A percentile compares a stretch with the other conserved stretches of the same genome.
These are phyloP conservation scores for Phytophthora agathidicida DNA, from an alignment of 352 stramenopile genomes.

Conservation along the genomic window DNA sequence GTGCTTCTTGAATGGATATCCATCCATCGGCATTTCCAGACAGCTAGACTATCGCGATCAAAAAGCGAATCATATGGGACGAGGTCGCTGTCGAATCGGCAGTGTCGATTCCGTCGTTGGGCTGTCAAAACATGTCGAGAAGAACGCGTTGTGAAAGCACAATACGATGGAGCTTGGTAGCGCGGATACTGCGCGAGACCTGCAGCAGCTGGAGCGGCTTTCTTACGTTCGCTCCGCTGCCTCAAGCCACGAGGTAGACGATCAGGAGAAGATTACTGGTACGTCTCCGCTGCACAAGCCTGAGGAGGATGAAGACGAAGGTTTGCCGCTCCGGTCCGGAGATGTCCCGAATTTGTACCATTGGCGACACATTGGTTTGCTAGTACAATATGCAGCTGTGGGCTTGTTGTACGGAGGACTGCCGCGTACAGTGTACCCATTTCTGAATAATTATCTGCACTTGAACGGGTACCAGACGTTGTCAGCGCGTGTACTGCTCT, in stretches of 20 bases:
- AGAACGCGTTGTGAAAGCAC: too few species aligned
- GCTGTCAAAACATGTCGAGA: too few species aligned
- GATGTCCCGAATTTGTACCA: conserved; percentile 60
- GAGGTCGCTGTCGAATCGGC: conserved; percentile 8
- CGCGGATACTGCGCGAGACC: conserved; percentile 12
- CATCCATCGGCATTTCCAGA: too few species aligned
- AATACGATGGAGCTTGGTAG: conserved; percentile 23
- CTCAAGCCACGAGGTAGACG: conserved; percentile 6
- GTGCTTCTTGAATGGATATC: too few species aligned
- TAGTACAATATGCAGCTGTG: conserved; percentile 74
- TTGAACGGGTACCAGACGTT: conserved; percentile 72
- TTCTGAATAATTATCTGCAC: conserved; percentile 78
- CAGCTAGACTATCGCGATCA: too few species aligned
- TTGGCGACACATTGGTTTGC: conserved; percentile 56
- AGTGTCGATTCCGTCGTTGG: too few species aligned
- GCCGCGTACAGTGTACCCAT: conserved; percentile 67
- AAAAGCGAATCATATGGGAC: conserved; percentile 20
- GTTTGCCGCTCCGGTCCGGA: conserved; percentile 41
- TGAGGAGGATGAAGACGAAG: conserved; percentile 14
- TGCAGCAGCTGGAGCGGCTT: conserved; percentile 28
- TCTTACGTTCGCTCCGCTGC: conserved; percentile 23
- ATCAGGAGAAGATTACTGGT: conserved; percentile 2
- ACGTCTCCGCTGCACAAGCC: conserved; percentile 13
- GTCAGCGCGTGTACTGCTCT: conserved; percentile 63
- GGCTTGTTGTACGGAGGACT: conserved; percentile 67